phyloP scores from a whole-genome alignment of 345 rosid species.

The Lepidium aucheri region DNA sequence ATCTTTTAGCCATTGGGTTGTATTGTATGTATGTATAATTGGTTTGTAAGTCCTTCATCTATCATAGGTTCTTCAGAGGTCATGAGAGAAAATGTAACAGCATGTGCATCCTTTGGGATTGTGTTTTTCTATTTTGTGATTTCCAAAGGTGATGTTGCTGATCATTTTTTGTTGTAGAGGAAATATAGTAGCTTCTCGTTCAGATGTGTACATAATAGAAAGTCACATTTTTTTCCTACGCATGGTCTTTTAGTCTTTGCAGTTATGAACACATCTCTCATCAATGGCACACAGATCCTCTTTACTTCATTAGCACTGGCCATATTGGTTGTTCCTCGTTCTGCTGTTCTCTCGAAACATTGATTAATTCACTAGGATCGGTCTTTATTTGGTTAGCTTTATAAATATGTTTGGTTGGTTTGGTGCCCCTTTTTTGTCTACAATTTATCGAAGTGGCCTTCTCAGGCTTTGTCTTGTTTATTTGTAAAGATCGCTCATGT shows the following conservation, averaged over 20 bases:
- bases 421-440: not conserved
- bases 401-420: not conserved
- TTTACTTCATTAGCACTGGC: slow-evolving; percentile 7
- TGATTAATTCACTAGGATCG: not conserved
- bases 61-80: slow-evolving; percentile 12
- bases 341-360: not conserved
- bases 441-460: not conserved
- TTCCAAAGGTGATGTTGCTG: slow-evolving; percentile 23
- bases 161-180: not conserved
- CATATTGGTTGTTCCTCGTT: not conserved
- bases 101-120: slow-evolving; percentile 25
- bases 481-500: not conserved
- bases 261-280: not conserved
- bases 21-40: slow-evolving; percentile 14
- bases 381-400: not conserved
- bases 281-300: not conserved
- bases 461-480: not conserved
- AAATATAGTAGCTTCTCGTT: not conserved
- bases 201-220: slow-evolving; percentile 15
- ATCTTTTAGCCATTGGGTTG: slow-evolving; percentile 17
- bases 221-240: not conserved
- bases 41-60: slow-evolving; percentile 21
- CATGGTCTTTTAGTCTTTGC: not conserved
- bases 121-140: not conserved
- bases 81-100: slow-evolving; percentile 14